Evolutionary conservation across 106 monocot genomes (phyloP), one percentile per base, ranked within the genome.

Genomic region (Acorus calamus): DNA sequence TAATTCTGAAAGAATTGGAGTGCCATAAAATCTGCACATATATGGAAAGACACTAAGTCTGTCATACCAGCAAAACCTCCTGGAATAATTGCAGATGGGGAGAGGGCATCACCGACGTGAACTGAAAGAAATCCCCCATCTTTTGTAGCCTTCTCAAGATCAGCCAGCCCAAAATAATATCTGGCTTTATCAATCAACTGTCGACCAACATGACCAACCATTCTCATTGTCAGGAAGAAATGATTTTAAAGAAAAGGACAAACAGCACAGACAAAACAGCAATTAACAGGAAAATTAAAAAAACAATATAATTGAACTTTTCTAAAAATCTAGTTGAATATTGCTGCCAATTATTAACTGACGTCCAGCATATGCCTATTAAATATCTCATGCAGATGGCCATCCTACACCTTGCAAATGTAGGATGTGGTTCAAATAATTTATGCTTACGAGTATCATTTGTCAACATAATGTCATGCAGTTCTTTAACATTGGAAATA

Each of bases 11-110:
- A 5, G 43, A 53, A 53, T 50, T 3, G 6, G 9, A 7, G 46
- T 14, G 53, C 7, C 55, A 4, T 3, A 52, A 66, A 28, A 28
- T 28, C 28, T 28, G 28, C 28, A 28, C 28, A 28, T 28, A 28
- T 1, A 28, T 28, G 28, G 28, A 28, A 28, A 28, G 28, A 28
- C 1, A 28, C 28, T 0, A 28, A 28, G 28, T n/a, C n/a, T 10
- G 65, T 56, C 8, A 70, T 74, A 93, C 93, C 93, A 59, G 93
- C 93, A 81, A 88, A 93, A 10, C 93, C 93, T 74, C 93, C 93
- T 67, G 73, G 69, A 78, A 86, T 64, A 45, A 62, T 66, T 12
- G 65, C 73, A 72, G 66, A 67, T 69, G 83, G 71, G 66, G 88
- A 93, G 66, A 93, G 77, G 41, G 93, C 93, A 79, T 93, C 88